Conservation (phyloP, 2,329 filamentous ascomycete species). For the Setomelanomma holmii region DNA sequence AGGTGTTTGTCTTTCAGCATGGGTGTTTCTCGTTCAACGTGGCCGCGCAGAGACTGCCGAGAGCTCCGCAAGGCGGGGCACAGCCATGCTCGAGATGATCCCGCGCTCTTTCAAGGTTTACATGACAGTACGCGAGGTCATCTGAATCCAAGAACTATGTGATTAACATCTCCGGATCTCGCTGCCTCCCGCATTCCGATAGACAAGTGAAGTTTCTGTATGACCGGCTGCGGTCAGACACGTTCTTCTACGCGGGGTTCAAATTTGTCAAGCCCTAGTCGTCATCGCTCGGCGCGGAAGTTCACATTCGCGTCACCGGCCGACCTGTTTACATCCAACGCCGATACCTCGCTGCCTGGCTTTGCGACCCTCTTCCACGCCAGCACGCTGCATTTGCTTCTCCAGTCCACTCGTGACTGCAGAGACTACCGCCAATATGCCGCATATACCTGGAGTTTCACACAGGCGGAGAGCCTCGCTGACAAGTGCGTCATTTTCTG, state of each 20-base stretch:
- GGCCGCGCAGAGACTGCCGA: not conserved
- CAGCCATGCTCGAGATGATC: not conserved
- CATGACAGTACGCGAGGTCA: not conserved
- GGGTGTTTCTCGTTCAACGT: too few species aligned
- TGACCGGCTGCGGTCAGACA: slow-evolving; percentile 5
- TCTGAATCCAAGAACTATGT: not conserved
- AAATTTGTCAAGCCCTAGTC: slow-evolving; percentile 31
- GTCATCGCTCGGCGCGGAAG: slow-evolving; percentile 30
- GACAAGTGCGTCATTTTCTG: slow-evolving; percentile 35
- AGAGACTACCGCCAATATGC: slow-evolving; percentile 47
- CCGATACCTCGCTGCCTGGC: slow-evolving; percentile 16
- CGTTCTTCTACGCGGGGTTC: slow-evolving; percentile 22
- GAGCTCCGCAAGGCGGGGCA: slow-evolving; percentile 8
- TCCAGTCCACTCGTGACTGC: not conserved
- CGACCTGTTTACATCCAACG: slow-evolving; percentile 21
- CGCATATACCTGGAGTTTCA: slow-evolving; percentile 31
- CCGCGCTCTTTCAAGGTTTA: not conserved
- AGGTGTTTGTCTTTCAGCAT: too few species aligned
- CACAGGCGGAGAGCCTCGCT: slow-evolving; percentile 34
- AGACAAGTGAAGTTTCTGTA: not conserved
- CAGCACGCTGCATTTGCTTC: not conserved
- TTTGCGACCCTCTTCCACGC: not conserved
- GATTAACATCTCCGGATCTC: not conserved
- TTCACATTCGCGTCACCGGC: slow-evolving; percentile 19
- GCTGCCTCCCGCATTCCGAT: not conserved